phyloP scores from a whole-genome alignment of 1,284 basidiomycete genomes.

The Moesziomyces globuligerus region DNA sequence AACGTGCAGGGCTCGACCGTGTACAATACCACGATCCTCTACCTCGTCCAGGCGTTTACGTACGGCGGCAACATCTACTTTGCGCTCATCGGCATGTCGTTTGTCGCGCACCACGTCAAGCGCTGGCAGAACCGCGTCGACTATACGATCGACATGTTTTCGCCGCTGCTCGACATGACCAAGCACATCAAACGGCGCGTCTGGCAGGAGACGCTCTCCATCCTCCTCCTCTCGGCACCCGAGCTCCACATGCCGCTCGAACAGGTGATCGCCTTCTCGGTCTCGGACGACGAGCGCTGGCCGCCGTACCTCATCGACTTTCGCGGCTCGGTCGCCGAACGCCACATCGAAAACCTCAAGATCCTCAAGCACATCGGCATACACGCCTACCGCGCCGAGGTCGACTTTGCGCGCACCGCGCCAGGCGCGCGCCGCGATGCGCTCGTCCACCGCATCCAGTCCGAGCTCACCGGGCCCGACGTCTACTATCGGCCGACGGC shows the following conservation, averaged over 20 bases:
- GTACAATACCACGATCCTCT: conserved; percentile 58
- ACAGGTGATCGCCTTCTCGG: conserved; percentile 75
- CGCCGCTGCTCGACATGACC: conserved; percentile 77
- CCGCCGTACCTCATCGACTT: conserved; percentile 80
- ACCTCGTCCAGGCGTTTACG: conserved; percentile 46
- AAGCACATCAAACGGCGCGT: conserved; percentile 78
- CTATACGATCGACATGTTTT: conserved; percentile 83
- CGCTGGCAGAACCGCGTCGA: conserved; percentile 76
- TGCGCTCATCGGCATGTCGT: conserved; percentile 43
- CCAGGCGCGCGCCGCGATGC: conserved; percentile 27
- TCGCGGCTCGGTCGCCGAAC: conserved; percentile 76
- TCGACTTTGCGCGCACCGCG: conserved; percentile 33
- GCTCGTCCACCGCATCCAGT: conserved; percentile 48
- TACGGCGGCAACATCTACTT: conserved; percentile 62
- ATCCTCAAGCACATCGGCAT: conserved; percentile 68
- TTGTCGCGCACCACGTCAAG: conserved; percentile 65
- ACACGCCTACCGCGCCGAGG: conserved; percentile 25
- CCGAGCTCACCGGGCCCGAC: conserved; percentile 59
- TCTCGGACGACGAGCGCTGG: conserved; percentile 73
- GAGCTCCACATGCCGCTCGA: conserved; percentile 75
- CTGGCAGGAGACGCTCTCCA: conserved; percentile 83
- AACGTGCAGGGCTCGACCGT: conserved; percentile 53
- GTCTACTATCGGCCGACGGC: conserved; percentile 51
- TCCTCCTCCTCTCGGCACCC: conserved; percentile 75
- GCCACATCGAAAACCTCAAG: conserved; percentile 83